Conservation (phyloP, 1,139 yeast genomes). For the Hyphopichia burtonii region DNA sequence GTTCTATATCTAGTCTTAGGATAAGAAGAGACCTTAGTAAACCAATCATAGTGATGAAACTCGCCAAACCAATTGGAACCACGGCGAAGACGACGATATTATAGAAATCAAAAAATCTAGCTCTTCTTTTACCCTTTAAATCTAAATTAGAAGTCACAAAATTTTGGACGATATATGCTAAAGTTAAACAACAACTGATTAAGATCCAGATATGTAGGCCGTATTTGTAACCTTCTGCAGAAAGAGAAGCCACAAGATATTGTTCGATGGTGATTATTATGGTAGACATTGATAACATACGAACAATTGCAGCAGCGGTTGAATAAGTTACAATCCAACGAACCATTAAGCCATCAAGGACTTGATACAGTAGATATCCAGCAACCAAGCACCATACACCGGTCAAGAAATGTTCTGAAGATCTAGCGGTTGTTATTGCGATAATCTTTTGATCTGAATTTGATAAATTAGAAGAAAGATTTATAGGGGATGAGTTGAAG, state of each 20-base stretch:
- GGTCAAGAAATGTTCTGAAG: conserved; percentile 69
- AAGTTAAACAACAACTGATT: conserved; percentile 79
- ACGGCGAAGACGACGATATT: conserved; percentile 94
- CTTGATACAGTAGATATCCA: conserved; percentile 79
- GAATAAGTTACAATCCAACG: conserved; percentile 93
- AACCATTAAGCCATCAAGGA: conserved; percentile 85
- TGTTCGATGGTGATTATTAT: conserved; percentile 71
- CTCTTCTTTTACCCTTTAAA: conserved; percentile 41
- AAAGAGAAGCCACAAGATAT: conserved; percentile 59
- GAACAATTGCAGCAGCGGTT: conserved; percentile 80
- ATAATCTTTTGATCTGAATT: conserved; percentile 8
- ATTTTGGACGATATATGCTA: conserved; percentile 82
- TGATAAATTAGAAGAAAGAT: neutral
- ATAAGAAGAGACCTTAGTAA: conserved; percentile 72
- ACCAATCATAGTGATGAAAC: conserved; percentile 89
- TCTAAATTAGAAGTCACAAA: conserved; percentile 86
- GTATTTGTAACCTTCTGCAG: conserved; percentile 52
- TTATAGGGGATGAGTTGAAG: conserved; percentile 4
- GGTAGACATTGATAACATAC: conserved; percentile 81
- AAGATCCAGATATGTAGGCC: conserved; percentile 89
- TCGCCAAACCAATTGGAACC: conserved; percentile 93
- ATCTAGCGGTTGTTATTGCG: conserved; percentile 53
- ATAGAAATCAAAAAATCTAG: conserved; percentile 73
- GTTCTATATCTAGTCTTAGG: conserved; percentile 68
- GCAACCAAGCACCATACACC: conserved; percentile 85